Conservation (phyloP, 306 rosid genomes). For the Luffa aegyptiaca region DNA sequence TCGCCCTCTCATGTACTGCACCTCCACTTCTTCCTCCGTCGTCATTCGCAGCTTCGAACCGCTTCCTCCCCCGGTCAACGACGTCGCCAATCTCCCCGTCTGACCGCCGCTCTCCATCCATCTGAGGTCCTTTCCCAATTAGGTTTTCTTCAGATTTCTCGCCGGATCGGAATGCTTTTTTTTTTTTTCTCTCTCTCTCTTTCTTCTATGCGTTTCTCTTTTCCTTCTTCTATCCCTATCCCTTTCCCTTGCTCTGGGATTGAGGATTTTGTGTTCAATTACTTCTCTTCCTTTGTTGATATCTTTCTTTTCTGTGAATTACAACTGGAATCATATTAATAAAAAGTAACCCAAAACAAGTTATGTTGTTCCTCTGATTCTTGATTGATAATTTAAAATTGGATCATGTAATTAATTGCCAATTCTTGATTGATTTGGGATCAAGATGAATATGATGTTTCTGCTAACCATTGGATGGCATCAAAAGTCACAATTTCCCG, state of each 20-base stretch:
- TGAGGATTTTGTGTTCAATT: background rate
- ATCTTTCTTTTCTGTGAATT: slow-evolving; percentile 7
- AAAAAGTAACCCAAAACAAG: background rate
- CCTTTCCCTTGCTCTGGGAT: background rate
- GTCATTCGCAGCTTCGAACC: slow-evolving; percentile 19
- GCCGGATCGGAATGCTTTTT: background rate
- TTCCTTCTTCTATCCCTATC: background rate
- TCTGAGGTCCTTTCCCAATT: background rate
- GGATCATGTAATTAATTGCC: too few relatives aligned
- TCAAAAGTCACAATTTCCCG: background rate
- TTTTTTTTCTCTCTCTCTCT: too few relatives aligned
- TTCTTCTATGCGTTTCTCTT: background rate
- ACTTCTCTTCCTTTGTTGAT: background rate
- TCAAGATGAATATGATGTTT: background rate
- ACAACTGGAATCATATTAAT: background rate
- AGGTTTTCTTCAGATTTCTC: slow-evolving; percentile 3
- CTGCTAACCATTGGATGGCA: background rate
- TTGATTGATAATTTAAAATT: background rate
- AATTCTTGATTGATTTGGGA: background rate
- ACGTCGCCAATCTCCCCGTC: slow-evolving; percentile 38
- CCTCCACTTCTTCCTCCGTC: slow-evolving; percentile 26
- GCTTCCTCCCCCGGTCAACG: slow-evolving; percentile 22
- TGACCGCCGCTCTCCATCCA: slow-evolving; percentile 2
- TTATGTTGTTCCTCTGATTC: background rate
- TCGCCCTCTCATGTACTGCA: slow-evolving; percentile 37